Base-by-base conservation (phyloP, 257 asterid genomes). In the Przewalskia tangutica region DNA sequence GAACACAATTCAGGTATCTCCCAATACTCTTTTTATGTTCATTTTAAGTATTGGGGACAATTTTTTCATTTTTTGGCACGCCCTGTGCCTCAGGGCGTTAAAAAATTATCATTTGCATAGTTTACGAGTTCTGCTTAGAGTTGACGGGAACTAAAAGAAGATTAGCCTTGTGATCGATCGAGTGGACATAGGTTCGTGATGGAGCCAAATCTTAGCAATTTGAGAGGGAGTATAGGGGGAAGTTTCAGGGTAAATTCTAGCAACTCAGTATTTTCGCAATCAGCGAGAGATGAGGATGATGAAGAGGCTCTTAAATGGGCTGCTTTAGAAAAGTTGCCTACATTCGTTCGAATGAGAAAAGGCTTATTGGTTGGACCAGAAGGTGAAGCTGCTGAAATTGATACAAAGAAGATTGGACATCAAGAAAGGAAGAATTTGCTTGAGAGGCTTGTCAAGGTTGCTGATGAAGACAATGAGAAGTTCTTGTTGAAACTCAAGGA, bases 381-480 rank as follows among this genome's bases (percentile, higher is more conserved):
- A 73, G 79, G 79, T 50, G 62, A 44, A 42, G 34, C 40, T 71
- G 3, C 58, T 44, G 58, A 20, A 44, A n/a, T 71, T 71, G 78
- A 71, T 71, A 71, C 38, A 18, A 46, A 6, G 44, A 12, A 71
- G 44, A 46, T 71, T 71, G 78, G 78, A 18, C n/a, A 10, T 71
- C 78, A 71, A 1, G 86, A 84, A 38, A 91, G 89, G 83, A 87
- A 79, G 87, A 86, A 84, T 80, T 38, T 91, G 75, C 87, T 93
- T 1, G 93, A 93, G 58, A 88, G 92, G 53, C 70, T 93, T 76
- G 92, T 93, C 36, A 89, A 82, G n/a, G 85, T 76, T 38, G 93
- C 91, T 0, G 95, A 91, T 20, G 95, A 91, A 32, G 97, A 93
- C 62, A 91, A 93, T 46, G 97, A 93, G 79, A 89, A 86, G 87